phyloP scores from a whole-genome alignment of 2,329 filamentous ascomycete genomes.

The Hypoxylon sp. region DNA sequence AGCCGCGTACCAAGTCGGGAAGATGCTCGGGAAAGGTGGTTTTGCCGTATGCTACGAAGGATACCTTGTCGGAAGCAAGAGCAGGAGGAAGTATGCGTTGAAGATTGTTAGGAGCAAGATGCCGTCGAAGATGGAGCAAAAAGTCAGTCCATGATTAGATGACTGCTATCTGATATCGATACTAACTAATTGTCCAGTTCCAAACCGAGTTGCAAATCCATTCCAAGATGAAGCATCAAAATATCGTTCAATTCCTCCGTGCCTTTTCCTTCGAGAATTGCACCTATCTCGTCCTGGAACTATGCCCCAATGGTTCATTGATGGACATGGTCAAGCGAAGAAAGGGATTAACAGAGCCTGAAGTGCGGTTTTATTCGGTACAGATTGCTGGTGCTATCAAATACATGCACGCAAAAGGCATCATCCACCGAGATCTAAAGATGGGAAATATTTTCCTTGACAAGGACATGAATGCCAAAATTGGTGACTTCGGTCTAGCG shows the following conservation, averaged over 20 bases:
- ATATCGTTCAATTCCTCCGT: slow-evolving; percentile 94
- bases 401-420: slow-evolving; percentile 95
- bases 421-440: slow-evolving; percentile 96
- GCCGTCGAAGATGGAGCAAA: slow-evolving; percentile 86
- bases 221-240: slow-evolving; percentile 95
- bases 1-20: slow-evolving; percentile 79
- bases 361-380: slow-evolving; percentile 92
- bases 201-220: slow-evolving; percentile 95
- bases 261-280: slow-evolving; percentile 91
- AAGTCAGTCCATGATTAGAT: slow-evolving; percentile 64
- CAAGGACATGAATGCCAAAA: slow-evolving; percentile 95
- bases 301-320: slow-evolving; percentile 94
- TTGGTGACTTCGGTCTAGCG: slow-evolving; percentile 96
- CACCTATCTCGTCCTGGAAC: slow-evolving; percentile 93
- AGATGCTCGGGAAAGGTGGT: slow-evolving; percentile 82
- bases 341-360: slow-evolving; percentile 90
- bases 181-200: slow-evolving; percentile 61
- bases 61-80: slow-evolving; percentile 67
- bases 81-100: slow-evolving; percentile 77
- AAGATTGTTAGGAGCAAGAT: slow-evolving; percentile 89
- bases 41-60: slow-evolving; percentile 87
- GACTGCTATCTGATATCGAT: not conserved
- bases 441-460: slow-evolving; percentile 99
- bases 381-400: slow-evolving; percentile 98
- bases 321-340: slow-evolving; percentile 98